Conservation (phyloP, 495 filamentous ascomycete genomes). For the Podospora conica region DNA sequence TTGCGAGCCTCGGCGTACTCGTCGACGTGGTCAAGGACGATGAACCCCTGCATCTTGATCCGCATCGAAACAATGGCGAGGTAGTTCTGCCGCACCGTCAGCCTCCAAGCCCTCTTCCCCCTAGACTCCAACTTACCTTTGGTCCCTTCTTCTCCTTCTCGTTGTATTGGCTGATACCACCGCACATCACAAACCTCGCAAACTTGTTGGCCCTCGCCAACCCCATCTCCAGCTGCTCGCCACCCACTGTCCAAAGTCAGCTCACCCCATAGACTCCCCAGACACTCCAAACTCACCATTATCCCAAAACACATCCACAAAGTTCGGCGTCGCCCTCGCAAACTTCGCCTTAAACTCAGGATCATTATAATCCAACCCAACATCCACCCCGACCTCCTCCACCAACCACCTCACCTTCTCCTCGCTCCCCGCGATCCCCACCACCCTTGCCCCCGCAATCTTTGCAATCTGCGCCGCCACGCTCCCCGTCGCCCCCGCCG, state of each 20-base stretch:
- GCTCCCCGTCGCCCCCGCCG: slow-evolving; percentile 64
- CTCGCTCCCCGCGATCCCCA: slow-evolving; percentile 59
- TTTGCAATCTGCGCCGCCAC: slow-evolving; percentile 67
- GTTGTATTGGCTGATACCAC: slow-evolving; percentile 44
- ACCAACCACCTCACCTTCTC: slow-evolving; percentile 57
- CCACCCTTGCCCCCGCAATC: slow-evolving; percentile 53
- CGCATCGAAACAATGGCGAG: slow-evolving; percentile 32
- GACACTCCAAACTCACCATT: slow-evolving; percentile 40
- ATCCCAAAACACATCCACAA: slow-evolving; percentile 62
- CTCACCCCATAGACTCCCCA: background rate
- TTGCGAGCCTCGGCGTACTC: slow-evolving; percentile 36
- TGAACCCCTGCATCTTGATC: slow-evolving; percentile 54
- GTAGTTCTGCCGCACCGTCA: slow-evolving; percentile 22
- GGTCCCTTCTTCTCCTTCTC: slow-evolving; percentile 20
- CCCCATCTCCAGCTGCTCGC: slow-evolving; percentile 57
- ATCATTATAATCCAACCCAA: slow-evolving; percentile 63
- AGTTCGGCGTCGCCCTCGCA: slow-evolving; percentile 50
- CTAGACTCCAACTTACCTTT: slow-evolving; percentile 12
- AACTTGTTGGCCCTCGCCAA: slow-evolving; percentile 48
- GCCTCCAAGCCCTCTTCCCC: background rate
- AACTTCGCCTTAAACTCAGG: slow-evolving; percentile 52
- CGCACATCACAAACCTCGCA: slow-evolving; percentile 58
- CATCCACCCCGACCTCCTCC: slow-evolving; percentile 56
- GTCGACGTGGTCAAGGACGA: slow-evolving; percentile 48
- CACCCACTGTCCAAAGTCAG: slow-evolving; percentile 42